Percentiles rank a stretch among this genome's conserved stretches.
phyloP scores from a whole-genome alignment of 2,329 filamentous ascomycete genomes.

The Botrytis aclada region DNA sequence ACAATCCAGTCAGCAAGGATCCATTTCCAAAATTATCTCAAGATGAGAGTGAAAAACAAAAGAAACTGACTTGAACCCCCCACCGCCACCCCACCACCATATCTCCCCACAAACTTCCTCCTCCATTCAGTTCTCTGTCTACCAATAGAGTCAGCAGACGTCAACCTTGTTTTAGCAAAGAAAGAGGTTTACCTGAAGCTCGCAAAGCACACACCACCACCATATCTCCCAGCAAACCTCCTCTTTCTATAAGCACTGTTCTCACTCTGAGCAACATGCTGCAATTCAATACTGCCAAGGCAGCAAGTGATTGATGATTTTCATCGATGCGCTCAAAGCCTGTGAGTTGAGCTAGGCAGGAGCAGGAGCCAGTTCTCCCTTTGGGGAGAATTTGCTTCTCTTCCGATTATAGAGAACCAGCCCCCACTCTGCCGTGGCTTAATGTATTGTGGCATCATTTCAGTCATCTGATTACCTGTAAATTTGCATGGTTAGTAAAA shows the following conservation, averaged over 20 bases:
- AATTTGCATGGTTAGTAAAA: background rate
- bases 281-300: background rate
- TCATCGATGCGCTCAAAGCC: background rate
- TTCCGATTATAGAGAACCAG: background rate
- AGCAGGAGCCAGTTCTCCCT: background rate
- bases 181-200: background rate
- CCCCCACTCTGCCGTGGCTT: background rate
- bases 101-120: background rate
- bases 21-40: too few species aligned
- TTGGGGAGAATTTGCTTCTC: background rate
- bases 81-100: background rate
- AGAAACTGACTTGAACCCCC: background rate
- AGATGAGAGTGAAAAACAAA: background rate
- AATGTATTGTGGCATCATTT: background rate
- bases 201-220: background rate
- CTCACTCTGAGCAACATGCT: background rate
- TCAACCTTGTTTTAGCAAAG: background rate
- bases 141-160: background rate
- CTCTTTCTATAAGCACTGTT: background rate
- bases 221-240: background rate
- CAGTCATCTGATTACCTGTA: background rate
- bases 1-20: background rate
- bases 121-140: background rate
- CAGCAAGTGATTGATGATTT: background rate
- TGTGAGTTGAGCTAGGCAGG: background rate